Conservation (phyloP, 2,329 filamentous ascomycete species). For the Aquanectria penicillioides region DNA sequence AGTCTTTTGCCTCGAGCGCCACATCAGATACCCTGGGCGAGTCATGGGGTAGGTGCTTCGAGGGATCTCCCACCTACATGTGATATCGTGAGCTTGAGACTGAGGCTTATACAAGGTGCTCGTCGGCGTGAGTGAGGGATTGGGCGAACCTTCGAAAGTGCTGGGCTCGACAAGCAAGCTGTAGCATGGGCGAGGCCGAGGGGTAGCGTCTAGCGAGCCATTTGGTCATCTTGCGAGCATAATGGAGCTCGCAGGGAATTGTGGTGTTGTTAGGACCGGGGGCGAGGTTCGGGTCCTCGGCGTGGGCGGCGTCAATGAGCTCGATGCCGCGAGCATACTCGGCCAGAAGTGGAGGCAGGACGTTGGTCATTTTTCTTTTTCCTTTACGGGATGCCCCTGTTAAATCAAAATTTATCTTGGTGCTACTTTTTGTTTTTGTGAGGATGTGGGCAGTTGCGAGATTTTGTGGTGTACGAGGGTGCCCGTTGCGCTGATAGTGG, state of each 20-base stretch:
- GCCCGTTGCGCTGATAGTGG: background rate
- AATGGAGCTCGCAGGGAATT: constrained; percentile 82
- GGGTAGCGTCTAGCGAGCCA: constrained; percentile 74
- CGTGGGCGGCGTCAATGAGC: constrained; percentile 75
- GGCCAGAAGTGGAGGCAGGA: constrained; percentile 47
- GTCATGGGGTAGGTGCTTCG: constrained; percentile 78
- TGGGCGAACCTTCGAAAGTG: constrained; percentile 73
- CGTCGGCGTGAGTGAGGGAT: background rate
- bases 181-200: constrained; percentile 71
- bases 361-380: constrained; percentile 23
- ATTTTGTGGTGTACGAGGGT: too few species aligned
- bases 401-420: too few species aligned
- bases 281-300: constrained; percentile 48
- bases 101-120: background rate
- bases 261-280: constrained; percentile 54
- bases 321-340: constrained; percentile 64
- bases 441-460: too few species aligned
- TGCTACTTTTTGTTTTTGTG: too few species aligned
- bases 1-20: constrained; percentile 78
- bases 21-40: constrained; percentile 79
- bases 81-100: background rate
- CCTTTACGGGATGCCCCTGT: too few species aligned
- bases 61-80: constrained; percentile 77
- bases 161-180: constrained; percentile 83
- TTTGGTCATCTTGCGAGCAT: constrained; percentile 80